Conservation (phyloP, 495 filamentous ascomycete genomes). For the Eremomyces bilateralis region DNA sequence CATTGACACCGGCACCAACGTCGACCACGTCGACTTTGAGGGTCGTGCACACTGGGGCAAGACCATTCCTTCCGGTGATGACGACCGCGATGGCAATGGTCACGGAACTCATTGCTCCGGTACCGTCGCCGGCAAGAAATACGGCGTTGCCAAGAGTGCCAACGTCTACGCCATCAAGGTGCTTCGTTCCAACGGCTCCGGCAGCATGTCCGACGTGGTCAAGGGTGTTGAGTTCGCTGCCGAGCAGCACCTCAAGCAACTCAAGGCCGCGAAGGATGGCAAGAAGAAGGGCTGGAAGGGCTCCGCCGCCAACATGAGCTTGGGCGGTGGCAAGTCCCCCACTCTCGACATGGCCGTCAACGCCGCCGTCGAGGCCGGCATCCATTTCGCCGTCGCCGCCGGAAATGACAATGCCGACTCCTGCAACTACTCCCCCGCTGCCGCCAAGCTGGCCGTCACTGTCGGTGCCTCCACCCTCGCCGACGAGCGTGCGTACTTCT, state of each 20-base stretch:
- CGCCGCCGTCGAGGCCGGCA: slow-evolving; percentile 21
- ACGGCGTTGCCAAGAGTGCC: slow-evolving; percentile 98
- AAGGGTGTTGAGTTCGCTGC: slow-evolving; percentile 96
- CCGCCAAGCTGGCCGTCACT: slow-evolving; percentile 79
- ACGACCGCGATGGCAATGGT: slow-evolving; percentile 86
- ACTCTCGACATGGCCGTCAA: slow-evolving; percentile 85
- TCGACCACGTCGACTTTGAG: slow-evolving; percentile 88
- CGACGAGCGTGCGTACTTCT: slow-evolving; percentile 98
- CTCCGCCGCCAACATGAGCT: slow-evolving; percentile 96
- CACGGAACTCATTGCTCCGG: slow-evolving; percentile 99
- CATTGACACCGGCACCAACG: slow-evolving; percentile 93
- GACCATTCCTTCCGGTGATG: slow-evolving; percentile 72
- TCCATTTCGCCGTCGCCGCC: slow-evolving; percentile 3
- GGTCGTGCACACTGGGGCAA: slow-evolving; percentile 91
- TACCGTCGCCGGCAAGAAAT: slow-evolving; percentile 93
- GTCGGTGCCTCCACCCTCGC: slow-evolving; percentile 84
- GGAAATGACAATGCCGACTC: slow-evolving; percentile 3
- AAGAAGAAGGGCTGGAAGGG: slow-evolving; percentile 95
- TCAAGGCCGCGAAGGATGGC: slow-evolving; percentile 53
- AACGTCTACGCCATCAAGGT: slow-evolving; percentile 95
- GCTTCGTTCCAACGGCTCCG: slow-evolving; percentile 87
- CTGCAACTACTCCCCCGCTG: slow-evolving; percentile 98
- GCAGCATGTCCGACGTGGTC: slow-evolving; percentile 95
- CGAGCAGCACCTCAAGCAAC: slow-evolving; percentile 48
- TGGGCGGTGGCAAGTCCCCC: slow-evolving; percentile 86